Percentiles rank a stretch among this genome's conserved stretches.
phyloP scores from a whole-genome alignment of 176 grass and related monocot genomes.

The Lolium rigidum region DNA sequence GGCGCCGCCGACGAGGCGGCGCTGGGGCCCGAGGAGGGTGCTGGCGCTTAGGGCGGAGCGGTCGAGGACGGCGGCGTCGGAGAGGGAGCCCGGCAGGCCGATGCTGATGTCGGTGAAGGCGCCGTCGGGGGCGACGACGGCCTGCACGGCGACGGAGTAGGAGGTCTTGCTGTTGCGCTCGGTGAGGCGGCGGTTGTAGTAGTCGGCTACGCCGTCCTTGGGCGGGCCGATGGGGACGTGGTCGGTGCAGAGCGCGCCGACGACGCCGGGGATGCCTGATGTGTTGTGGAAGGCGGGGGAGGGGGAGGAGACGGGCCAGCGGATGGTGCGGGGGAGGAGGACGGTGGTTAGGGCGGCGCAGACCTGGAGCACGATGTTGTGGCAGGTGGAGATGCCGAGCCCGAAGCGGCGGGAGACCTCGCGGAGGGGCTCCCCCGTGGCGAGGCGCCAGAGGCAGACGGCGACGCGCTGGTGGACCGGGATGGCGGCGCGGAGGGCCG shows the following conservation, averaged over 20 bases:
- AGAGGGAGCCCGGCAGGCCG: constrained; percentile 63
- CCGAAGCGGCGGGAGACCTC: constrained; percentile 73
- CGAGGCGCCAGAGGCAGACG: constrained; percentile 75
- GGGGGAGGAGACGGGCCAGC: constrained; percentile 66
- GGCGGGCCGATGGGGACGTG: constrained; percentile 71
- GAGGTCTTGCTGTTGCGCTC: constrained; percentile 71
- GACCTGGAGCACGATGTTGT: constrained; percentile 76
- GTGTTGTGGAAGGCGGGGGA: constrained; percentile 47
- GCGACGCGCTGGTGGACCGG: constrained; percentile 69
- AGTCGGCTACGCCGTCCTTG: constrained; percentile 52
- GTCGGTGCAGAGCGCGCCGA: constrained; percentile 65
- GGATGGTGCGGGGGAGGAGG: constrained; percentile 55
- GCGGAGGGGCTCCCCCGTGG: constrained; percentile 77
- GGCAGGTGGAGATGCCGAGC: constrained; percentile 88
- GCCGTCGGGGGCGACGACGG: constrained; percentile 59
- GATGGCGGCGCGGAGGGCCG: constrained; percentile 69
- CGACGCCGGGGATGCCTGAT: constrained; percentile 59
- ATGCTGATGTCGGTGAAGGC: constrained; percentile 75
- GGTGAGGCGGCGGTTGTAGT: constrained; percentile 82
- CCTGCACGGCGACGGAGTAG: constrained; percentile 81
- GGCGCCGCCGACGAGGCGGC: constrained; percentile 59
- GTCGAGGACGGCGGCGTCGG: constrained; percentile 61
- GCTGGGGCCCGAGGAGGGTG: constrained; percentile 30
- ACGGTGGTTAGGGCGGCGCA: constrained; percentile 63
- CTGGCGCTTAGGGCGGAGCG: constrained; percentile 45